Evolutionary conservation across 2,329 filamentous ascomycete genomes (phyloP), one percentile per base, ranked within the genome.

Genomic region (Fusarium tupiense): DNA sequence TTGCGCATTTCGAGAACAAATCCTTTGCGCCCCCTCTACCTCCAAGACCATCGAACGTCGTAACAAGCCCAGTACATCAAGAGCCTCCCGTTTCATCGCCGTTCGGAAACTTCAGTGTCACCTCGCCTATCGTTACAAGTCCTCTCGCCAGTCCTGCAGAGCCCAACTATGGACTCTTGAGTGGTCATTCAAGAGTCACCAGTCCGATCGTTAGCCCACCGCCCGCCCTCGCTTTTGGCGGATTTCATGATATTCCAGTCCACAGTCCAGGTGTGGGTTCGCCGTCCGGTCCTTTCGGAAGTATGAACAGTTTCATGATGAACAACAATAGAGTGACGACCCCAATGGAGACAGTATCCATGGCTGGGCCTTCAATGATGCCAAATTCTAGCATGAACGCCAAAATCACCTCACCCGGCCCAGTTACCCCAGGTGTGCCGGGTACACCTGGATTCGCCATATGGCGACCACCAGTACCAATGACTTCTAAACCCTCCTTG

Each of bases 1-100:
- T 84, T 64, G 82, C 83, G 56, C 83, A 84, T 57, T 85, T 85
- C 73, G 83, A 85, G 61, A 83, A 81, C 64, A 83, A 83, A 63
- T 80, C 75, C 53, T 82, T 80, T 74, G 79, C 79, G 44, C 82
- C 80, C 44, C 80, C 82, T 44, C 78, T 84, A 4, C 83, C 82
- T 53, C 79, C 82, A 12, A 78, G 83, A 61, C 81, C 81, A 38
- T 79, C 77, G 43, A 80, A 78, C 53, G 69, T 67, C 31, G 71
- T 76, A 61, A 72, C 77, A 54, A 82, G 75, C 59, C 68, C 80
- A 50, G 70, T 79, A 20, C 75, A 72, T 50, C 67, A 76, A 50
- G 77, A 74, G 56, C 77, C 76, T 54, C 73, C 78, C 17, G 64
- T 57, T 19, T 78, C 82, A 33, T 79, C 81, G 31, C 79, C 81